phyloP scores from a whole-genome alignment of 2,329 filamentous ascomycete species.

The Sclerotinia minor region DNA sequence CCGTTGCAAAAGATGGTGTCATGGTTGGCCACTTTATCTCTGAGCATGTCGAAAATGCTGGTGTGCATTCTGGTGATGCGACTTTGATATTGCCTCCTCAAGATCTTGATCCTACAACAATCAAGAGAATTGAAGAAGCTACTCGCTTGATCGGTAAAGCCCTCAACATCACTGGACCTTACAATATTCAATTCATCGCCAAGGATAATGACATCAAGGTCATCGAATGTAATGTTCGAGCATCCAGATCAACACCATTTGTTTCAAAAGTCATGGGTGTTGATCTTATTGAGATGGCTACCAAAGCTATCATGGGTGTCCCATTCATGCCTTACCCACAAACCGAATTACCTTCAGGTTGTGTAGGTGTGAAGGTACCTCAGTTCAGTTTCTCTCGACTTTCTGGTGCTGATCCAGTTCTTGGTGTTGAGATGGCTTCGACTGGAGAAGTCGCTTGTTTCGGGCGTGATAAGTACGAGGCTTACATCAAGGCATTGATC shows the following conservation, averaged over 20 bases:
- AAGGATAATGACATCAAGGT: conserved; percentile 84
- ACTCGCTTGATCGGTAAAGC: conserved; percentile 94
- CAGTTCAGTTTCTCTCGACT: conserved; percentile 99
- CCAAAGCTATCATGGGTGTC: conserved; percentile 79
- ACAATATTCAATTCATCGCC: conserved; percentile 99
- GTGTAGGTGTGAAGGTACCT: conserved; percentile 95
- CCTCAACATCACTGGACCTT: conserved; percentile 95
- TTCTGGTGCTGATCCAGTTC: conserved; percentile 90
- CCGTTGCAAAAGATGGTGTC: conserved; percentile 81
- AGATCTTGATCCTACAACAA: conserved; percentile 72
- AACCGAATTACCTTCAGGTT: conserved; percentile 72
- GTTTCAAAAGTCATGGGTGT: conserved; percentile 94
- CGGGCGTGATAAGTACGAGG: conserved; percentile 93
- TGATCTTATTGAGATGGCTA: conserved; percentile 96
- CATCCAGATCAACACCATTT: conserved; percentile 96
- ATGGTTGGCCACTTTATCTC: conserved; percentile 89
- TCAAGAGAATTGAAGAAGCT: conserved; percentile 91
- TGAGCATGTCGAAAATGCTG: conserved; percentile 95
- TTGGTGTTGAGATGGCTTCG: conserved; percentile 98
- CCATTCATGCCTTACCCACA: conserved; percentile 81
- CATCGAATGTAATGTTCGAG: conserved; percentile 97
- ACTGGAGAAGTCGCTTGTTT: conserved; percentile 98
- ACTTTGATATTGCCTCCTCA: conserved; percentile 88
- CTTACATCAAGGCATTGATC: conserved; percentile 92
- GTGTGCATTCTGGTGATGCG: conserved; percentile 96